Evolutionary conservation across 192 early-diverging fungal genomes (phyloP).

Genomic region (Umbelopsis ramanniana): DNA sequence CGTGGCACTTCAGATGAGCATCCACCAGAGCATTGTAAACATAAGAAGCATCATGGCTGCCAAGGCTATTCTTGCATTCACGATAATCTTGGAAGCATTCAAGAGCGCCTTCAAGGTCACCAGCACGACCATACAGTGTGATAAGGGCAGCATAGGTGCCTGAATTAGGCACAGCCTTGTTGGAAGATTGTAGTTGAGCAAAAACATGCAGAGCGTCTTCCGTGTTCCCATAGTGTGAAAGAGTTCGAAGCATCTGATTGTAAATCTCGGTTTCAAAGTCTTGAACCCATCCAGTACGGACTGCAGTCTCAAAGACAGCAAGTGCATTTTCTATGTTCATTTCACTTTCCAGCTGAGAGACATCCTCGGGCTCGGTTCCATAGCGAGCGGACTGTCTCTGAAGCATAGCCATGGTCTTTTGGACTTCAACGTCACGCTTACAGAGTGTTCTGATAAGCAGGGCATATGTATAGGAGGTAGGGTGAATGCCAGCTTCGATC

Average conservation of each 20-base stretch:
- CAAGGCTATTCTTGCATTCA: conserved; percentile 5
- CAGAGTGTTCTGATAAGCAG: conserved; percentile 35
- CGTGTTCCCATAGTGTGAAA: conserved; percentile 32
- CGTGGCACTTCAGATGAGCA: conserved; percentile 37
- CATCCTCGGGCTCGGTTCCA: conserved; percentile 14
- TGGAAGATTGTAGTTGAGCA: conserved; percentile 36
- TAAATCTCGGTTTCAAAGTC: conserved; percentile 37
- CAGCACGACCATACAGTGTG: conserved; percentile 42
- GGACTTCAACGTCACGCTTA: conserved; percentile 35
- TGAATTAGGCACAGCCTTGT: conserved; percentile 47
- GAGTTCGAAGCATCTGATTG: conserved; percentile 31
- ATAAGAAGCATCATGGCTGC: conserved; percentile 30
- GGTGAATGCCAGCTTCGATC: conserved; percentile 28
- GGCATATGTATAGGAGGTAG: conserved; percentile 35
- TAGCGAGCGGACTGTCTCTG: conserved; percentile 27
- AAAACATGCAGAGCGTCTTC: conserved; percentile 38
- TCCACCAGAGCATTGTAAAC: conserved; percentile 42
- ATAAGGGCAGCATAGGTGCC: conserved; percentile 60
- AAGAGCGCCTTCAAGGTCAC: conserved; percentile 29
- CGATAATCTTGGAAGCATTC: conserved; percentile 46
- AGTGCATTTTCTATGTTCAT: conserved; percentile 40
- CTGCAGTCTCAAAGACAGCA: conserved; percentile 37
- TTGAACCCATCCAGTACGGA: conserved; percentile 28
- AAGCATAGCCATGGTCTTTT: conserved; percentile 29
- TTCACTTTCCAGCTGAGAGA: conserved; percentile 32